Evolutionary conservation across 768 basidiomycete species (phyloP), one percentile per base, ranked within the genome.

Genomic region (Leucocoprinus birnbaumii): DNA sequence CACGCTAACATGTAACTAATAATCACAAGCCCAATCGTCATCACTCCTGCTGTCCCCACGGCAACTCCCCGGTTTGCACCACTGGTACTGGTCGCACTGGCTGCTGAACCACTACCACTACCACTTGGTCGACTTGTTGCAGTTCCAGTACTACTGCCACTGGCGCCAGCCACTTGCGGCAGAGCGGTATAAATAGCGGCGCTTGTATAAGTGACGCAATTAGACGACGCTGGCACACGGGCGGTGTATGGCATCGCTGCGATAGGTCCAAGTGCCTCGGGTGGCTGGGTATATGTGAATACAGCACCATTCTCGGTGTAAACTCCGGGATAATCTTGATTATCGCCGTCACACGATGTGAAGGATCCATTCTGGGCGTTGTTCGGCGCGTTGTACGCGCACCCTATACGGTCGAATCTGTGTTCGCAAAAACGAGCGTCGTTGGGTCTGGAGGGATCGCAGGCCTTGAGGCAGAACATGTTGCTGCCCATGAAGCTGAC

Each of bases 391-490:
- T 90, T 91, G 73, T 81, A 90, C 3, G 58, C 61, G 59, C 86
- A 84, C 2, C 91, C 91, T 51, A 89, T 84, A 58, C 85, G 85
- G 63, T 90, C 88, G 53, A 73, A 84, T 55, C 80, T 76, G 74
- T 92, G 85, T 64, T 88, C 72, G 72, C 89, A 91, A 61, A 66
- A 78, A 11, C 70, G 64, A 1, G 73, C 71, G 1, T 78, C 74
- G 59, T 82, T 74, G 22, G 77, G 59, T 13, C 71, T 71, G 1
- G 47, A 46, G 3, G 48, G 53, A 10, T 51, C 54, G 42, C 50
- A 55, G 16, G 45, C 58, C 21, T 59, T 51, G 50, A 59, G 46
- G 38, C 53, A 59, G 38, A 59, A 55, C 14, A 44, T 34, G 19
- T 55, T 51, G 3, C 22, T 21, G 8, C 53, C 48, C 57, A 55